Percentiles rank a stretch among this genome's conserved stretches.
Conservation (phyloP, 2,329 filamentous ascomycete genomes). For the Hypoxylon sp. region DNA sequence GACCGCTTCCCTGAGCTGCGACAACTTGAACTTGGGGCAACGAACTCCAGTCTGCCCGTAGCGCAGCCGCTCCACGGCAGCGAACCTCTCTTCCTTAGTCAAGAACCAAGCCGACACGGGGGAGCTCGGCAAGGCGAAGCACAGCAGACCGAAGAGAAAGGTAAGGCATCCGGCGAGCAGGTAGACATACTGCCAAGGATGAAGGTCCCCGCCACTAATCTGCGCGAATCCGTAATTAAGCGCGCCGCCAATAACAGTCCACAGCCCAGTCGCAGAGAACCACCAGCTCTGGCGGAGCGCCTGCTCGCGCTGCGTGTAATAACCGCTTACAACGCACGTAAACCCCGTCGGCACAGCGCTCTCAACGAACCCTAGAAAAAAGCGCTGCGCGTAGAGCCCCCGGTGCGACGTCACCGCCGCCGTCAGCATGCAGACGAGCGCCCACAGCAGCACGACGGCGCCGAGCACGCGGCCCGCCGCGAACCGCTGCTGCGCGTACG, state of each 20-base stretch:
- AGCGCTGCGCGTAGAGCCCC: conserved; percentile 72
- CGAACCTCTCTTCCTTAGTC: conserved; percentile 65
- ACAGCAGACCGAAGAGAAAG: conserved; percentile 69
- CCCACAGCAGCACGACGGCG: conserved; percentile 70
- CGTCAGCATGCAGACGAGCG: conserved; percentile 71
- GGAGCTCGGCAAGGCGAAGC: conserved; percentile 71
- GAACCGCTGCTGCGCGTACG: conserved; percentile 74
- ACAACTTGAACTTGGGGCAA: conserved; percentile 65
- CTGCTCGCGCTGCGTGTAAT: conserved; percentile 72
- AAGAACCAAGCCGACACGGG: conserved; percentile 75
- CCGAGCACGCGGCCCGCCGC: conserved; percentile 70
- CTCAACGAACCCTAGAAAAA: conserved; percentile 70
- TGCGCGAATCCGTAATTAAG: conserved; percentile 75
- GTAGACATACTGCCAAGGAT: conserved; percentile 76
- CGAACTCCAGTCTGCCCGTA: conserved; percentile 69
- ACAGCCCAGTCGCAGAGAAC: conserved; percentile 67
- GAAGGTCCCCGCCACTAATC: conserved; percentile 61
- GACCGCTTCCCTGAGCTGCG: conserved; percentile 65
- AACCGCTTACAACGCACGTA: conserved; percentile 68
- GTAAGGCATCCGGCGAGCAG: conserved; percentile 70
- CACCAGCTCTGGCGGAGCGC: conserved; percentile 71
- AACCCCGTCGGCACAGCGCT: conserved; percentile 71
- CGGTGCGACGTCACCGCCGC: conserved; percentile 69
- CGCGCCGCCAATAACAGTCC: conserved; percentile 68
- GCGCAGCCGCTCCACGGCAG: conserved; percentile 69